phyloP scores from a whole-genome alignment of 768 basidiomycete species.

The Boletus tomentosulus region DNA sequence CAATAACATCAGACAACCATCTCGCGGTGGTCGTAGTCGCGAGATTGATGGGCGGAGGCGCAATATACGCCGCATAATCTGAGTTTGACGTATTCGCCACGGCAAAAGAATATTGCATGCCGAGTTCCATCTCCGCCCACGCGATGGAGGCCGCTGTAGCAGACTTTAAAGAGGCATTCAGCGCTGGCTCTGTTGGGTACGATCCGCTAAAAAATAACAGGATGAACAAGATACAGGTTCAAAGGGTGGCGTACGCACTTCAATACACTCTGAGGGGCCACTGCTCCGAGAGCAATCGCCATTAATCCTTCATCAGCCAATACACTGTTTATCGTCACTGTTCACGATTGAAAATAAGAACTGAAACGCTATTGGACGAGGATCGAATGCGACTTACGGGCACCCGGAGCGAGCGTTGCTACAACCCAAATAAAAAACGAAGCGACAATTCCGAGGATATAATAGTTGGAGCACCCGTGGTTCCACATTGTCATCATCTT shows the following conservation, averaged over 20 bases:
- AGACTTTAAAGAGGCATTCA: conserved; percentile 6
- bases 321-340: conserved; percentile 22
- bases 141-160: conserved; percentile 17
- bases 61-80: conserved; percentile 16
- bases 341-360: neutral
- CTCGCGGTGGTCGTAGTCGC: conserved; percentile 17
- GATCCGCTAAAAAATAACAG: conserved; percentile 5
- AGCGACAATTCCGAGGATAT: conserved; percentile 14
- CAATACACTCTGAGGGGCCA: conserved; percentile 20
- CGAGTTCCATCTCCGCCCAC: conserved; percentile 26
- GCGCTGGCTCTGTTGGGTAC: neutral
- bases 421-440: conserved; percentile 19
- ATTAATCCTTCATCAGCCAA: conserved; percentile 19
- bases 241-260: conserved; percentile 12
- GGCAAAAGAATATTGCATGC: conserved; percentile 23
- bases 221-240: neutral
- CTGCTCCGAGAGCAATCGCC: conserved; percentile 23
- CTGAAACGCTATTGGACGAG: neutral
- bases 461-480: conserved; percentile 20
- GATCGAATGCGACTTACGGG: conserved; percentile 14
- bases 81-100: conserved; percentile 10
- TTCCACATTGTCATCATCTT: conserved; percentile 14
- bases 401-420: conserved; percentile 22
- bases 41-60: conserved; percentile 18
- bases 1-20: conserved; percentile 28